Conservation (phyloP, 345 rosid genomes). For the Murraya koenigii region DNA sequence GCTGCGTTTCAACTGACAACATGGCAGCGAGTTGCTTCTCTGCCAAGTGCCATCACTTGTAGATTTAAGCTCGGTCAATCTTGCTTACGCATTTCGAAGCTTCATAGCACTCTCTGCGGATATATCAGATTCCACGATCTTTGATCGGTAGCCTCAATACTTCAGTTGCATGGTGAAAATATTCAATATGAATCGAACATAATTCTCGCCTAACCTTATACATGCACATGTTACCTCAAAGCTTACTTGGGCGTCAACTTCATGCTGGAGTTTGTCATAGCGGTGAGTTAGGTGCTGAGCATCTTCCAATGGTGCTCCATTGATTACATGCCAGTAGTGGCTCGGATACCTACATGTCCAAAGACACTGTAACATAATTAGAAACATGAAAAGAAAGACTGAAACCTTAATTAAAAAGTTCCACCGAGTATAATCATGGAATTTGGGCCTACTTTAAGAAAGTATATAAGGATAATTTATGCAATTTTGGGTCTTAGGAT, state of each 20-base stretch:
- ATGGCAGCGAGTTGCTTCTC: slow-evolving; percentile 89
- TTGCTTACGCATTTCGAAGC: slow-evolving; percentile 72
- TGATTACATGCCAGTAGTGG: slow-evolving; percentile 66
- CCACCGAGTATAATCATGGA: neutral
- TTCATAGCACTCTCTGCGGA: slow-evolving; percentile 67
- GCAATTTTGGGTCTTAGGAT: neutral
- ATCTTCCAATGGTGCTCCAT: too few species aligned
- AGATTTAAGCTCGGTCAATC: slow-evolving; percentile 77
- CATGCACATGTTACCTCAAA: neutral
- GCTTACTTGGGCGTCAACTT: slow-evolving; percentile 84
- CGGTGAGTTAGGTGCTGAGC: slow-evolving; percentile 65
- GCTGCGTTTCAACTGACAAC: slow-evolving; percentile 87
- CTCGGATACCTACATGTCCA: slow-evolving; percentile 63
- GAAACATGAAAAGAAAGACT: slow-evolving; percentile 5
- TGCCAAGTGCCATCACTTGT: slow-evolving; percentile 71
- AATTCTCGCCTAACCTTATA: neutral
- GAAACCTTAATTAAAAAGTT: neutral
- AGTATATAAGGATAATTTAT: neutral
- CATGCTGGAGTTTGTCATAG: slow-evolving; percentile 84
- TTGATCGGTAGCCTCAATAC: slow-evolving; percentile 70
- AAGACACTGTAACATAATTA: slow-evolving; percentile 37
- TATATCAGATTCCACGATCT: slow-evolving; percentile 74
- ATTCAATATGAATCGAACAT: slow-evolving; percentile 2
- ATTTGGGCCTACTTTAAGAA: neutral
- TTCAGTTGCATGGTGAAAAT: slow-evolving; percentile 61